Evolutionary conservation across 306 rosid species (phyloP), one percentile per base, ranked within the genome.

Genomic region (Sesbania bispinosa): DNA sequence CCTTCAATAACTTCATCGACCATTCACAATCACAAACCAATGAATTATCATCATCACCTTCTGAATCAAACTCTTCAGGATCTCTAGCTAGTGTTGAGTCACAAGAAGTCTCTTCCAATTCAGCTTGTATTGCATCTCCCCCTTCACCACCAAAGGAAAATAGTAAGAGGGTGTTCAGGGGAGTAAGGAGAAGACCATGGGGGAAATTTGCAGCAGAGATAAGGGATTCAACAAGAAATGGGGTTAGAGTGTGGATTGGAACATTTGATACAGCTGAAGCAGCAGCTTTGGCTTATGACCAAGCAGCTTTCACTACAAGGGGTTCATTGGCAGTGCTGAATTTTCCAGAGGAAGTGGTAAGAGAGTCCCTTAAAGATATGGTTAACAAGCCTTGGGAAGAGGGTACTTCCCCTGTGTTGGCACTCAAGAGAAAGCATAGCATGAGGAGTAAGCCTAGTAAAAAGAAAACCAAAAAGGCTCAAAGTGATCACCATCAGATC

Each of bases 131-230:
- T n/a, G n/a, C 60, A 2, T 1, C 62, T 26, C 23, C 7, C 2
- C 6, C 30, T 10, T 2, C 53, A 5, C 45, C 11, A 10, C 48
- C 27, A 13, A 29, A 9, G 30, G 53, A 62, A 35, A 38, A 7
- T 3, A 42, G 43, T 15, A 64, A 46, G n/a, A 76, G 77, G 39
- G n/a, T 15, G 24, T 83, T 4, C 71, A 61, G 80, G 62, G 98
- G 98, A 3, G 98, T 93, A 7, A 81, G 97, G 47, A 73, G 70
- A 47, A 64, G 98, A 79, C 96, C 97, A 0, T 93, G 98, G 98
- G 98, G 97, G 4, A 90, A 93, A 30, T 90, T 47, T 10, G 97
- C 98, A 0, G 97, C 98, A 0, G 98, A 93, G 57, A 93, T 90
- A 54, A 84, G 98, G 18, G 97, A 93, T 27, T 93, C 98, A 0